Evolutionary conservation across 441 rosid genomes (phyloP), one percentile per base, ranked within the genome.

Genomic region (Gossypium armourianum): DNA sequence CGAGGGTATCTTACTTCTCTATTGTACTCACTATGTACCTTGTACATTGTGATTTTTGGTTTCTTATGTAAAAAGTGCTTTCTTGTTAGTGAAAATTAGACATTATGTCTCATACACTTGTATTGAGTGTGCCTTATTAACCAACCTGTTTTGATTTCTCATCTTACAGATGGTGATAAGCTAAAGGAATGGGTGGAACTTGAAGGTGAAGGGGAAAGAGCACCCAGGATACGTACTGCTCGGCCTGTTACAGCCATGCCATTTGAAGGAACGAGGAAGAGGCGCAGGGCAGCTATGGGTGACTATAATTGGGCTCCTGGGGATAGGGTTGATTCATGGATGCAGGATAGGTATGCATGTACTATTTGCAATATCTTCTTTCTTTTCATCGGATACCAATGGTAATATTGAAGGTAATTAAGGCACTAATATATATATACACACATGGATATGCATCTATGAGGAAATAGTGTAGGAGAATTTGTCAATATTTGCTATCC

Each of bases 191-290:
- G 97, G 97, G 87, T 92, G 75, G 68, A 81, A 20, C 86, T 92
- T 62, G 77, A 76, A 77, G 82, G 84, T 67, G 87, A 84, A 75
- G 92, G 78, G 79, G 85, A 79, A 59, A 68, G 71, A 65, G 85
- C 88, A 21, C 98, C 99, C 2, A 83, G 79, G 79, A 81, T 95
- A 80, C 93, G 99, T 54, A 63, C 76, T 72, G 83, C 92, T 73
- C 96, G 92, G 62, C 93, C 91, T 74, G 54, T 81, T 79, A 84
- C 87, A 17, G 86, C 82, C 56, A 61, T 88, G 79, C 92, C 90
- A 69, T 88, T 78, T 75, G 95, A 90, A 84, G 97, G 98, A 82
- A 90, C 97, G 16, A 90, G 91, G 83, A 95, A 95, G 90, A 88
- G 99, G 66, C 91, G 92, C 63, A 85, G 99, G 78, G 91, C 95